Conservation (phyloP, 495 filamentous ascomycete genomes). For the Evernia prunastri region DNA sequence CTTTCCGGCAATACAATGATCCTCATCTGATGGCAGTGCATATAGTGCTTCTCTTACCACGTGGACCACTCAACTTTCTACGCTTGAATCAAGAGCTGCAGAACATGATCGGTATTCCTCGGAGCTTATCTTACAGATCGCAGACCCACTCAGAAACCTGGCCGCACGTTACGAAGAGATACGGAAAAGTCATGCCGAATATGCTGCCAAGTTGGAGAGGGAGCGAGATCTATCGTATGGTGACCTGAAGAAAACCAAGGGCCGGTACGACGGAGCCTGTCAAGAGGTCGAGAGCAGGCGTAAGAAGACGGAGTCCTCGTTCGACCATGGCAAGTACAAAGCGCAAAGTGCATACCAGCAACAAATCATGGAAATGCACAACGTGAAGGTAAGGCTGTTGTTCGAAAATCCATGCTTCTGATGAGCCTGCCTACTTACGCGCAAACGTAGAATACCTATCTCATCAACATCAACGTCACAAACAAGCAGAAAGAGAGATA, state of each 20-base stretch:
- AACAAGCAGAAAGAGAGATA: constrained; percentile 96
- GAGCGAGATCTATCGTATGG: constrained; percentile 77
- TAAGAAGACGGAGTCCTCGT: constrained; percentile 86
- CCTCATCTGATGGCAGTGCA: background rate
- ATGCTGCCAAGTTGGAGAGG: constrained; percentile 78
- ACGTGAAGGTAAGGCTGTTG: constrained; percentile 62
- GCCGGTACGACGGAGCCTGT: constrained; percentile 85
- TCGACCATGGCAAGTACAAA: constrained; percentile 76
- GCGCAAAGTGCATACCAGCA: constrained; percentile 85
- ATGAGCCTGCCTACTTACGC: constrained; percentile 15
- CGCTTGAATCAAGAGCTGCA: constrained; percentile 76
- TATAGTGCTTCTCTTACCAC: constrained; percentile 82
- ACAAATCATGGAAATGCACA: constrained; percentile 88
- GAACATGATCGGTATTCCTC: constrained; percentile 81
- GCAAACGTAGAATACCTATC: constrained; percentile 70
- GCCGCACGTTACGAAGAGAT: constrained; percentile 78
- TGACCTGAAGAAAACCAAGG: constrained; percentile 85
- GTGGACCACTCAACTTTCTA: constrained; percentile 88
- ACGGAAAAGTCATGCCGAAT: constrained; percentile 84
- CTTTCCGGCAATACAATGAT: background rate
- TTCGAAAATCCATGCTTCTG: background rate
- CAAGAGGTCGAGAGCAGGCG: constrained; percentile 91
- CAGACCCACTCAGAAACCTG: constrained; percentile 72
- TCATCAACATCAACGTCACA: constrained; percentile 89
- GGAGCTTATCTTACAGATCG: constrained; percentile 69